Evolutionary conservation across 257 asterid genomes (phyloP), one percentile per base, ranked within the genome.

Genomic region (Gentiana macrophylla): DNA sequence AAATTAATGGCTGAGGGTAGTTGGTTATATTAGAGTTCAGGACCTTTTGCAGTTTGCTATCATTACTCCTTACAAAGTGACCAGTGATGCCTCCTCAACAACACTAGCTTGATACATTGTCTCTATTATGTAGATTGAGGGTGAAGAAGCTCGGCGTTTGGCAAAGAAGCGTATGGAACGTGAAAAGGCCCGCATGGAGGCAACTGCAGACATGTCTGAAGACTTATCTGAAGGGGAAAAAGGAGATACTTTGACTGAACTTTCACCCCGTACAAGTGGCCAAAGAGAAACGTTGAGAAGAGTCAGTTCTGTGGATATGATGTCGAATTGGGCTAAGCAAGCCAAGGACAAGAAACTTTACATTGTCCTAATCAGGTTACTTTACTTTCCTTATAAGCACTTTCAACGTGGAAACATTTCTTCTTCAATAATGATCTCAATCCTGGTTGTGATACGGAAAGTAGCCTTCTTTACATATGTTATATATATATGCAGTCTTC

Each of bases 191-290:
- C 84, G 84, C n/a, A 81, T 70, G 59, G 83, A 84, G 63, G 89
- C 82, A 37, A 69, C 79, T 61, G 94, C 86, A 57, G 94, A 84
- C 43, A 81, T 84, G 94, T 77, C 94, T 0, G 94, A 84, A 52
- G 94, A 84, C 66, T 68, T 79, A 53, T 79, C 88, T 24, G 94
- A 84, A 63, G 94, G 94, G 60, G 94, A 84, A 65, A 84, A 69
- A 72, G 89, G 79, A 35, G 89, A 81, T 52, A 62, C 74, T 49
- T 65, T 74, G 45, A 73, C 75, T 52, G 89, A 79, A 3, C 43
- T 78, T 37, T 61, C 72, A 47, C 46, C 46, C 46, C 84, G 61
- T 55, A 73, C 71, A 33, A 81, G 72, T 50, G 62, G 70, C 62
- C 63, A 12, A 34, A 77, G 67, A 70, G 82, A 78, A 9, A 64